Evolutionary conservation across 768 basidiomycete genomes (phyloP), one percentile per base, ranked within the genome.

Genomic region (Leccinum ochraceum): DNA sequence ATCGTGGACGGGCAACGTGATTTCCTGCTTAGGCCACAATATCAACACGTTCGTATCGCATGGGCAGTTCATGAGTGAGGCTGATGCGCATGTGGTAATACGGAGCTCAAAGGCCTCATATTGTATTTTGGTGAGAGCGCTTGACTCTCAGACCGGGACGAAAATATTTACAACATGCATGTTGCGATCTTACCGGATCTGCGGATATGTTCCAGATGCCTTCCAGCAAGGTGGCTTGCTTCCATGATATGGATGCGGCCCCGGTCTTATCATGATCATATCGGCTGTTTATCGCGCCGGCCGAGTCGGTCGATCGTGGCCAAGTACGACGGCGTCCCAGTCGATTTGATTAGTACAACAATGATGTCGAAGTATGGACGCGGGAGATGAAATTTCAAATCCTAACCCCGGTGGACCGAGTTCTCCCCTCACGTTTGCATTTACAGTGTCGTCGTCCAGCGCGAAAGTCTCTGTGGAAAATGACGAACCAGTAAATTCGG

Each of bases 241-340:
- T 59, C 48, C 53, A 24, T 36, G 53, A 52, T 34, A 34, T 32
- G 44, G 36, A 55, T 65, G 60, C 53, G 60, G 34, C 59, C n/a
- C 59, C 42, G 20, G 44, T 20, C 28, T 53, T 59, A 61, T 64
- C 62, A 51, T 28, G 36, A 60, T 53, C 48, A 50, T 34, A 48
- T 50, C 24, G 34, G 39, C 42, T 26, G 39, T 39, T 44, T 26
- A 44, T 14, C 28, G 11, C 3, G 11, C 46, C 20, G 37, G 32
- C 14, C 11, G 17, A n/a, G 30, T 34, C 14, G 28, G 49, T 30
- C 56, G 53, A 57, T 60, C 20, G 22, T 26, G 14, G 10, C 50
- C 37, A 57, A 52, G 9, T 13, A 30, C 42, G 51, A 55, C 55
- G 62, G 58, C 48, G 16, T 53, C 28, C 62, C 51, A 56, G 16